These are phyloP conservation scores for Amyloporia xantha DNA, from an alignment of 768 basidiomycete species.

Conservation along the genomic window DNA sequence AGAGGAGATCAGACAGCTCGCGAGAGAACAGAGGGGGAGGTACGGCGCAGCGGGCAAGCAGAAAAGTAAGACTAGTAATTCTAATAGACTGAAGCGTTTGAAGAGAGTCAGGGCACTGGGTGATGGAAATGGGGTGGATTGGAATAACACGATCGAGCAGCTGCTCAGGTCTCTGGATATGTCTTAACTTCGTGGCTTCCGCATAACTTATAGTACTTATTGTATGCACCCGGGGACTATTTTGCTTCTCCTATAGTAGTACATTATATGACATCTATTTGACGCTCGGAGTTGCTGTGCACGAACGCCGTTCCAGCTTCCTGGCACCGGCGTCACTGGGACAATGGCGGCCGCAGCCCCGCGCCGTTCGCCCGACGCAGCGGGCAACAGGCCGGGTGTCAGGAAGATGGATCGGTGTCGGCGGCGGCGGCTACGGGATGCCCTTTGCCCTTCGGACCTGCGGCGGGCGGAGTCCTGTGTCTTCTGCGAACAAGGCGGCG, in stretches of 20 bases:
- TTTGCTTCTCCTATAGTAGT: too few relatives aligned
- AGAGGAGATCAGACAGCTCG: slow-evolving; percentile 61
- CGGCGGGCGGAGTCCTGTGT: not conserved
- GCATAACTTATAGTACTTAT: not conserved
- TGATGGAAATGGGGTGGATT: slow-evolving; percentile 17
- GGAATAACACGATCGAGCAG: slow-evolving; percentile 18
- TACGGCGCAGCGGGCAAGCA: slow-evolving; percentile 25
- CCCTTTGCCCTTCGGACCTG: not conserved
- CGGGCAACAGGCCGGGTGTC: not conserved
- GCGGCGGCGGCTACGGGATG: not conserved
- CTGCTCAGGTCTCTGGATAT: slow-evolving; percentile 8
- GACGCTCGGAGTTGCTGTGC: too few relatives aligned
- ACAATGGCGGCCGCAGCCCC: not conserved
- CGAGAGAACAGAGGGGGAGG: slow-evolving; percentile 7
- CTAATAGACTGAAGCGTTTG: slow-evolving; percentile 8
- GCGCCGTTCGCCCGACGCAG: not conserved
- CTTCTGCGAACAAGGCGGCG: too few relatives aligned
- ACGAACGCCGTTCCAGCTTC: too few relatives aligned
- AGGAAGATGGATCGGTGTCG: not conserved
- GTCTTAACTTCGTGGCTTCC: not conserved
- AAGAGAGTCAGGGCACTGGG: slow-evolving; percentile 13
- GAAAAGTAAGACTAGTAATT: slow-evolving; percentile 12
- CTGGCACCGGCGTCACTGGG: too few relatives aligned
- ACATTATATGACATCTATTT: too few relatives aligned
- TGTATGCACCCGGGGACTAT: too few relatives aligned